Percentiles rank a stretch among this genome's conserved stretches.
These are phyloP conservation scores for Chalciporus piperatus DNA, from an alignment of 768 basidiomycete species.

Conservation along the genomic window DNA sequence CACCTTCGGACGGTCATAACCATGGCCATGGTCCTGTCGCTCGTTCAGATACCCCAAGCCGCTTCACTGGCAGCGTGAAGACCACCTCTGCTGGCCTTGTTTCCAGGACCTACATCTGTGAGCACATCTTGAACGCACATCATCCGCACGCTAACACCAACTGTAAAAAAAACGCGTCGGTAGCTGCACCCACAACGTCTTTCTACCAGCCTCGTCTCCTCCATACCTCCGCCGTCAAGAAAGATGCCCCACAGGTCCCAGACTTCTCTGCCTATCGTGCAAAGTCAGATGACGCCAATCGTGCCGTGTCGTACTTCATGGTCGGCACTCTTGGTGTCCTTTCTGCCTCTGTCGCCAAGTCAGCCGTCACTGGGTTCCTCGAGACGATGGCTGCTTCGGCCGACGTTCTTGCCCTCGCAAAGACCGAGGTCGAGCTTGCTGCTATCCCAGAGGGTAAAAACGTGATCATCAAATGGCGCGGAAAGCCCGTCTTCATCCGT, in stretches of 20 bases:
- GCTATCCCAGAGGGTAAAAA: slow-evolving; percentile 97
- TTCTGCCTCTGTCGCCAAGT: slow-evolving; percentile 92
- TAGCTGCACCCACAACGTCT: slow-evolving; percentile 51
- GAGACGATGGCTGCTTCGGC: slow-evolving; percentile 96
- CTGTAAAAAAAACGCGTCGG: slow-evolving; percentile 8
- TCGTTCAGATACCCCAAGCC: slow-evolving; percentile 61
- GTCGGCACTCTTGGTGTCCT: slow-evolving; percentile 90
- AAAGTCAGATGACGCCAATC: slow-evolving; percentile 61
- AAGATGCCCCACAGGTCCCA: slow-evolving; percentile 80
- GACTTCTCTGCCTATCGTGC: slow-evolving; percentile 84
- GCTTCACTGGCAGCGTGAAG: slow-evolving; percentile 57
- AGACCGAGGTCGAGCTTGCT: slow-evolving; percentile 91
- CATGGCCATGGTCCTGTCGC: slow-evolving; percentile 53
- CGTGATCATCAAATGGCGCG: slow-evolving; percentile 97
- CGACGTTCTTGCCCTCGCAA: slow-evolving; percentile 96
- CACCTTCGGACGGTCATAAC: slow-evolving; percentile 56
- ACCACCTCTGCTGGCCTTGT: slow-evolving; percentile 53
- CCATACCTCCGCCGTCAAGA: slow-evolving; percentile 68
- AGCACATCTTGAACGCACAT: slow-evolving; percentile 26
- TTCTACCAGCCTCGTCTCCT: slow-evolving; percentile 67
- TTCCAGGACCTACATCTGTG: slow-evolving; percentile 65
- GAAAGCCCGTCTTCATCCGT: slow-evolving; percentile 99
- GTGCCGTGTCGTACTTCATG: slow-evolving; percentile 86
- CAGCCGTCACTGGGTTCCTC: slow-evolving; percentile 89
- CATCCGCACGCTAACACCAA: slow-evolving; percentile 15